These are phyloP conservation scores for Juglanconis oblonga DNA, from an alignment of 2,329 filamentous ascomycete species.

Conservation along the genomic window DNA sequence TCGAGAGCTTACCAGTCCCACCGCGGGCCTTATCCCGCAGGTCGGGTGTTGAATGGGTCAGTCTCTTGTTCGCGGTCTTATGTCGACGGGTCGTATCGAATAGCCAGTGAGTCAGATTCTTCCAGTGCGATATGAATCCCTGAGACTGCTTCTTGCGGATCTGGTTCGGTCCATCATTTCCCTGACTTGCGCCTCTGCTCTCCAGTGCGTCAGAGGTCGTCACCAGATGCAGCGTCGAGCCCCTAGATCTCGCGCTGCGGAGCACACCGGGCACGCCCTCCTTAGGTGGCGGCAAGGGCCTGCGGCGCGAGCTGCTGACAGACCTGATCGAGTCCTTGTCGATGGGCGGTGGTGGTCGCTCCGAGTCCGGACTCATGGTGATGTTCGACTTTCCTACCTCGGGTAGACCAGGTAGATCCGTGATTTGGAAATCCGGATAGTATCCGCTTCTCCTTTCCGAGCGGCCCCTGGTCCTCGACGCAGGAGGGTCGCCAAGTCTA, in stretches of 20 bases:
- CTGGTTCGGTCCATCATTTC: conserved; percentile 40
- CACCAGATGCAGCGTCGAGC: conserved; percentile 84
- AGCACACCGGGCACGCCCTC: conserved; percentile 65
- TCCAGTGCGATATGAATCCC: conserved; percentile 59
- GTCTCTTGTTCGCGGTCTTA: conserved; percentile 45
- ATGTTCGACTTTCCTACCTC: conserved; percentile 52
- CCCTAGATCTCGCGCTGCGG: conserved; percentile 68
- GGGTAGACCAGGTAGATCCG: conserved; percentile 74
- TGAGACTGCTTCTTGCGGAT: conserved; percentile 56
- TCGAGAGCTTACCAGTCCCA: conserved; percentile 39
- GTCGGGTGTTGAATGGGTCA: conserved; percentile 59
- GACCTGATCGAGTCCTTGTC: conserved; percentile 78
- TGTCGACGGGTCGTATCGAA: conserved; percentile 55
- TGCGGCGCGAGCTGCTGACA: conserved; percentile 72
- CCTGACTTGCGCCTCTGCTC: conserved; percentile 27
- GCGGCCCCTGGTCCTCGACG: conserved; percentile 70
- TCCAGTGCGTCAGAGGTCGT: conserved; percentile 56
- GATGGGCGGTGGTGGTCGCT: conserved; percentile 61
- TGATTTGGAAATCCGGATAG: conserved; percentile 59
- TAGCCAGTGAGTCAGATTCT: conserved; percentile 63
- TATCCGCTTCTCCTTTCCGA: conserved; percentile 72
- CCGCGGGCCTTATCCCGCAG: conserved; percentile 49
- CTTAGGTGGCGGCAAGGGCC: conserved; percentile 79
- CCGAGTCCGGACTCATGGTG: conserved; percentile 41
- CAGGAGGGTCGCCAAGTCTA: conserved; percentile 41